Evolutionary conservation across 2,329 filamentous ascomycete genomes (phyloP), one percentile per base, ranked within the genome.

Genomic region (Curvularia spicifera): DNA sequence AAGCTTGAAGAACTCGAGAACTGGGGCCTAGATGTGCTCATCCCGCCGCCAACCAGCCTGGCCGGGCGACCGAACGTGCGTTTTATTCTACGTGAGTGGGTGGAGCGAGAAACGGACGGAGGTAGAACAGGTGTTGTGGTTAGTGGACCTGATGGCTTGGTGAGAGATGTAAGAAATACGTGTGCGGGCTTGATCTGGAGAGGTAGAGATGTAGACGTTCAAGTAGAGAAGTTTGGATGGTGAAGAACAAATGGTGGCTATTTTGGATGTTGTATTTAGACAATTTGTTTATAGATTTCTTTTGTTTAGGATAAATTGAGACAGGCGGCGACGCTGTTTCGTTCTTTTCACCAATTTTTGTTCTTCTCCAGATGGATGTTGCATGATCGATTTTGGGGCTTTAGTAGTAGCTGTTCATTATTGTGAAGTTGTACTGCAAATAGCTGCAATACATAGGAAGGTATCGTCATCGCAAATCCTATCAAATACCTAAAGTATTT

Each of bases 221-320:
- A 80, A 28, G 83, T 89, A 26, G 87, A 89, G 83, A 89, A 89
- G 68, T 89, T 89, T 79, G 87, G 86, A 1, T 89, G 87, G 87
- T 89, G 24, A 50, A 8, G 20, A 24, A 26, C 28, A 37, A 37
- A 26, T 26, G 13, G 6, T 18, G 24, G 13, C 42, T 44, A 4
- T 12, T 44, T 26, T 9, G n/a, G 7, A 20, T 44, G 24, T 28
- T 44, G 13, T 13, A 15, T 7, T n/a, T 12, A 28, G 22, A 44
- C 1, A 24, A 15, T 7, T 15, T 24, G 10, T 2, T 24, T n/a
- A 28, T 44, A 44, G 24, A n/a, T n/a, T n/a, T 28, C 24, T 12
- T 13, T 37, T 15, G 13, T 44, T 13, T n/a, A 10, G 12, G 5
- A 8, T 28, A 10, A 28, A 44, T 28, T 44, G 15, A n/a, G n/a